Conservation (phyloP, 1,284 basidiomycete genomes). For the Cryptococcus sp. region DNA sequence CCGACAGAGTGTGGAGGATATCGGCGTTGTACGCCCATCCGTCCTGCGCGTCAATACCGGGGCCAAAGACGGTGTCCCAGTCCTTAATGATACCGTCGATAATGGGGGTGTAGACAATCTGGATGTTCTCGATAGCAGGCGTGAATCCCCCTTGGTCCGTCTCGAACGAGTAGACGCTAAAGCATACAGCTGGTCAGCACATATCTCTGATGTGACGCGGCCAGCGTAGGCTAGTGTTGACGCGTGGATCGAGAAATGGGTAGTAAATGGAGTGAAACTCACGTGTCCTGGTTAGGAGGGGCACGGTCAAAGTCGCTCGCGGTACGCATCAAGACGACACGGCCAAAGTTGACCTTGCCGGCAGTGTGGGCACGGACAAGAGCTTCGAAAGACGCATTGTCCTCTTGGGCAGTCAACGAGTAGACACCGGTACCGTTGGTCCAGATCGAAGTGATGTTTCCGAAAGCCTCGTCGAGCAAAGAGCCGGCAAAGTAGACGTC, state of each 20-base stretch:
- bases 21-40: constrained; percentile 33
- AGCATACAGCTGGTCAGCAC: background rate
- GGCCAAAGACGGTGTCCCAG: constrained; percentile 35
- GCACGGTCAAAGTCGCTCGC: constrained; percentile 57
- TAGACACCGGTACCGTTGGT: constrained; percentile 49
- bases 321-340: constrained; percentile 57
- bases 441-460: constrained; percentile 54
- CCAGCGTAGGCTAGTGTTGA: background rate
- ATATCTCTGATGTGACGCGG: background rate
- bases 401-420: constrained; percentile 58
- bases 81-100: constrained; percentile 41
- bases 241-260: no score
- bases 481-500: constrained; percentile 57
- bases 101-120: constrained; percentile 42
- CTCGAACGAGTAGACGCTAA: constrained; percentile 34
- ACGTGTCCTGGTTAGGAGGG: constrained; percentile 35
- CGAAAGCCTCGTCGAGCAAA: constrained; percentile 53
- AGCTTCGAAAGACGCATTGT: constrained; percentile 57
- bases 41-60: constrained; percentile 38
- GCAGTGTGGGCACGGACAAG: constrained; percentile 55
- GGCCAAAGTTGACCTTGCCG: constrained; percentile 55
- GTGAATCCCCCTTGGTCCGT: constrained; percentile 44
- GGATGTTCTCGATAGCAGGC: constrained; percentile 42
- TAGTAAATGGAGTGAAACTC: constrained; percentile 5
- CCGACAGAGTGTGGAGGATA: constrained; percentile 27